These are phyloP conservation scores for Melastoma malabathricum DNA, from an alignment of 345 rosid genomes.

Conservation along the genomic window DNA sequence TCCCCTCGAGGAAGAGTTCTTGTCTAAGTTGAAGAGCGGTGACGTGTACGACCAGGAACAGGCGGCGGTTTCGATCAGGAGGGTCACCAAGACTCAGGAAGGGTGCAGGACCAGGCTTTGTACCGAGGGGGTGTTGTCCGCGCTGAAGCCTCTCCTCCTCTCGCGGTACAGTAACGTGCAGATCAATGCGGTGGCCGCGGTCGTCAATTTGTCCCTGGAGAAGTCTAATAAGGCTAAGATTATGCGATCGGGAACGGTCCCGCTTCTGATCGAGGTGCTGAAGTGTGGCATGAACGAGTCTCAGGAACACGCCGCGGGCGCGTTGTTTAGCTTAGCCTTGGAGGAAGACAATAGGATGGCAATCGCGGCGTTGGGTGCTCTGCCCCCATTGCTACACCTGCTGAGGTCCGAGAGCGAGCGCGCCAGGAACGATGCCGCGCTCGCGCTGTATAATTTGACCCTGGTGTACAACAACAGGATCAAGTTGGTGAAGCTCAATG, in stretches of 20 bases:
- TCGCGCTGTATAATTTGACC: conserved; percentile 66
- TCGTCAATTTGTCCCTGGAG: conserved; percentile 66
- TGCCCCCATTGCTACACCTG: conserved; percentile 58
- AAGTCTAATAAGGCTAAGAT: conserved; percentile 50
- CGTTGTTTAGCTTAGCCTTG: conserved; percentile 64
- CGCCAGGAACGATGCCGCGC: conserved; percentile 53
- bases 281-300: conserved; percentile 59
- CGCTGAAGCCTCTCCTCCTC: conserved; percentile 31
- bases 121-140: conserved; percentile 32
- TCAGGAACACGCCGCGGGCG: conserved; percentile 70
- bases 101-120: conserved; percentile 41
- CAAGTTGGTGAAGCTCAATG: conserved; percentile 52
- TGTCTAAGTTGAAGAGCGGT: conserved; percentile 28
- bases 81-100: conserved; percentile 41
- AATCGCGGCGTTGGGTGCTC: conserved; percentile 70
- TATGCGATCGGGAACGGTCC: conserved; percentile 64
- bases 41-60: conserved; percentile 54
- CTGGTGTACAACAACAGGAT: conserved; percentile 44
- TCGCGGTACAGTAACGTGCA: conserved; percentile 58
- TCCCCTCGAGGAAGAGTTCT: conserved; percentile 42
- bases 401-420: conserved; percentile 49
- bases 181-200: conserved; percentile 53
- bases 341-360: conserved; percentile 78
- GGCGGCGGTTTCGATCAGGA: conserved; percentile 41
- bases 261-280: conserved; percentile 42